These are phyloP conservation scores for Tetrahymena borealis DNA, from an alignment of 73 alveolate species.

Conservation along the genomic window DNA sequence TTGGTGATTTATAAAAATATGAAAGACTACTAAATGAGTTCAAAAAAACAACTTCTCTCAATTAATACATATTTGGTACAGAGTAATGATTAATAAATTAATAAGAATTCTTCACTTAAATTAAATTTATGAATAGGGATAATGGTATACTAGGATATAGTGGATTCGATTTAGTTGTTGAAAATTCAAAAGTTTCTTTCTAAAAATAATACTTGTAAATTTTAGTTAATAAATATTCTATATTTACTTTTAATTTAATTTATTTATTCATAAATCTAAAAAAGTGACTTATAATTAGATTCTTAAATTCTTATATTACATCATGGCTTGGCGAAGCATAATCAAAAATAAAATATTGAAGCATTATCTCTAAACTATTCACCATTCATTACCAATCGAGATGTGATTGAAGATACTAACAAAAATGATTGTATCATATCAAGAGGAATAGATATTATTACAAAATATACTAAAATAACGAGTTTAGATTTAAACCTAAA, in stretches of 20 bases:
- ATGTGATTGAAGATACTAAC: background rate
- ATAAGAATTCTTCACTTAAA: background rate
- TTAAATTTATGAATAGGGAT: background rate
- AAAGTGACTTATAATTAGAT: background rate
- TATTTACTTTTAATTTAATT: background rate
- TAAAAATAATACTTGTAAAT: background rate
- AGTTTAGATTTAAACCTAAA: background rate
- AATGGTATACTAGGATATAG: background rate
- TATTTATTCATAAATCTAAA: background rate
- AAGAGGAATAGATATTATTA: background rate
- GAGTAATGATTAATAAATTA: background rate
- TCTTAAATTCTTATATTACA: background rate
- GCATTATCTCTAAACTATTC: background rate
- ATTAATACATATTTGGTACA: background rate
- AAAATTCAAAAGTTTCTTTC: background rate
- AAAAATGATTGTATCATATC: background rate
- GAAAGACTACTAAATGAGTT: background rate
- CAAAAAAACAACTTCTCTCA: background rate
- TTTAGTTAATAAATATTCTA: no score
- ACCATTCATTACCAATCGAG: background rate
- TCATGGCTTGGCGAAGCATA: background rate
- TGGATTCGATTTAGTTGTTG: background rate
- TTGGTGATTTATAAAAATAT: background rate
- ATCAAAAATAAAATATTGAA: background rate
- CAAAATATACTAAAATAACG: background rate